A percentile compares a stretch with the other conserved stretches of the same genome.
These are phyloP conservation scores for Trichoderma sp. DNA, from an alignment of 2,329 filamentous ascomycete species.

Conservation along the genomic window DNA sequence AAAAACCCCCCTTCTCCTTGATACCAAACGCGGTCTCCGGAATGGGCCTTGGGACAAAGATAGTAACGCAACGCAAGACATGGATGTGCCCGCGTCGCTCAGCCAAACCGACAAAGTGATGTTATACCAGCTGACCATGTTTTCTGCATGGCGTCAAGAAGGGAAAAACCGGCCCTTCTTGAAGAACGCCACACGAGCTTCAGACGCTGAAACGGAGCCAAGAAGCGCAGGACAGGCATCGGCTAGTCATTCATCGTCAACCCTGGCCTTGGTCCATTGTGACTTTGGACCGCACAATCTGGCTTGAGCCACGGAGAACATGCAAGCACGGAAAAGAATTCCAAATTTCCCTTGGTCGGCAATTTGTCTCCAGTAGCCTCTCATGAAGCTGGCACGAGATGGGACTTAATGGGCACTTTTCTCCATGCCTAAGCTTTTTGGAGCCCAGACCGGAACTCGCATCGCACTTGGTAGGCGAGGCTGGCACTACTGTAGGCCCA, in stretches of 20 bases:
- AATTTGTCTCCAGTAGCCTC: neutral
- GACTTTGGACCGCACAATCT: neutral
- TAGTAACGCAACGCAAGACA: conserved; percentile 2
- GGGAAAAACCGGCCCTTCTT: conserved; percentile 2
- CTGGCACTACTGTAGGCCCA: conserved; percentile 20
- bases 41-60: neutral
- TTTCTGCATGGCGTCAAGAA: conserved; percentile 4
- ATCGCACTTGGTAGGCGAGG: conserved; percentile 18
- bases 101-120: neutral
- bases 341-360: neutral
- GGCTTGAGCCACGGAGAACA: neutral
- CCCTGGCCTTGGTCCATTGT: neutral
- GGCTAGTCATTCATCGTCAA: conserved; percentile 15
- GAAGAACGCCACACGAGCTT: conserved; percentile 13
- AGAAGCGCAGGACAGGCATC: neutral
- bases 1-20: neutral
- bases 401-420: neutral
- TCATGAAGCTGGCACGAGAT: neutral
- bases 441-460: conserved; percentile 7
- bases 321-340: neutral
- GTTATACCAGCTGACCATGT: neutral
- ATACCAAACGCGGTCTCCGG: neutral
- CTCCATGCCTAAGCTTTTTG: neutral
- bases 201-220: conserved; percentile 15
- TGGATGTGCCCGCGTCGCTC: neutral